Evolutionary conservation across 805 yeast species (phyloP).

Genomic region (Myxozyma sirexii): DNA sequence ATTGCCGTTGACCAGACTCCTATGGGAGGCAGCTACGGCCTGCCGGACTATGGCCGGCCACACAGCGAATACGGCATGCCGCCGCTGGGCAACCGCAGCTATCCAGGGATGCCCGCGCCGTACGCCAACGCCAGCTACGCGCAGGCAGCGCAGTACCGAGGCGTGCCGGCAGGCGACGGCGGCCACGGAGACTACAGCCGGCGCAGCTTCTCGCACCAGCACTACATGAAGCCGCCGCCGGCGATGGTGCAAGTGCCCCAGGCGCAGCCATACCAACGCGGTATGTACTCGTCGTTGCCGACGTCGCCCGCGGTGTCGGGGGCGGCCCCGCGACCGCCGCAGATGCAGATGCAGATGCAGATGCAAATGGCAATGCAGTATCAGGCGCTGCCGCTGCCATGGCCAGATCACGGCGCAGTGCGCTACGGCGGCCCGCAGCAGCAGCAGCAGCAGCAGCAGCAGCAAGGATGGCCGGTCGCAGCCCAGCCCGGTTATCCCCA

Average conservation of each 20-base stretch:
- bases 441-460: constrained; percentile 24
- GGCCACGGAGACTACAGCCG: not conserved
- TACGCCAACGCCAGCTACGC: too few relatives aligned
- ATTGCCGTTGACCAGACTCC: not conserved
- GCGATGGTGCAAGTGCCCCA: not conserved
- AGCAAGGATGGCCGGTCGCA: constrained; percentile 19
- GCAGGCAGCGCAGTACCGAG: not conserved
- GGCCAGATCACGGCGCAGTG: not conserved
- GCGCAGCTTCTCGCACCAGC: constrained; percentile 3
- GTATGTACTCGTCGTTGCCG: constrained; percentile 3
- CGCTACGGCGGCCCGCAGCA: too few relatives aligned
- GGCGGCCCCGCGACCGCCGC: not conserved
- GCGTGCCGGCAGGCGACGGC: not conserved
- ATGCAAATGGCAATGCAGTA: not conserved
- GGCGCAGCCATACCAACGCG: not conserved
- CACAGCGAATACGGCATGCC: not conserved
- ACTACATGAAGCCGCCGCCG: not conserved
- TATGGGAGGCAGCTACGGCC: not conserved
- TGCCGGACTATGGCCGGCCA: not conserved
- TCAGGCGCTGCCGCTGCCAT: not conserved
- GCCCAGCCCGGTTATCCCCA: too few relatives aligned
- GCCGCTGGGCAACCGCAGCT: not conserved
- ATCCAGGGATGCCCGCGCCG: not conserved
- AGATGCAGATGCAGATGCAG: constrained; percentile 3
- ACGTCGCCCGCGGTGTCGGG: not conserved